Conservation (phyloP, 352 stramenopile genomes). For the Globisporangium abappressorium region DNA sequence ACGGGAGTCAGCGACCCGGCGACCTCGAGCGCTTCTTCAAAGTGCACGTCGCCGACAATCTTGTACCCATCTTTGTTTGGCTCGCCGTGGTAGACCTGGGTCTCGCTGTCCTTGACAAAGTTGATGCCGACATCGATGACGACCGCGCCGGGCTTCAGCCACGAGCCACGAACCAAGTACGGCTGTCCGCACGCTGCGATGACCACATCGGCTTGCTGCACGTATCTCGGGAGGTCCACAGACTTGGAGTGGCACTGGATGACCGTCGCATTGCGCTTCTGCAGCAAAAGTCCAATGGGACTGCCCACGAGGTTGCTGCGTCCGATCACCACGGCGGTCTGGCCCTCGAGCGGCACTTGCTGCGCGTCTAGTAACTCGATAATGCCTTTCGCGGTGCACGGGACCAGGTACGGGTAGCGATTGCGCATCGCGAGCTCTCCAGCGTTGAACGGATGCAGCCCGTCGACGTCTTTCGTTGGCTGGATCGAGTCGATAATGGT, state of each 20-base stretch:
- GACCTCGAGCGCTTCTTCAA: constrained; percentile 72
- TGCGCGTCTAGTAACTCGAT: constrained; percentile 93
- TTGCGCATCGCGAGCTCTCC: constrained; percentile 88
- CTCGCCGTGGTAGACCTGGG: constrained; percentile 44
- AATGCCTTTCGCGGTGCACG: constrained; percentile 98
- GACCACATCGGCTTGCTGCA: constrained; percentile 95
- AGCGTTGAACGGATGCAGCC: constrained; percentile 97
- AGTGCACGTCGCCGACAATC: constrained; percentile 97
- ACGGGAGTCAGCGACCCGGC: constrained; percentile 95
- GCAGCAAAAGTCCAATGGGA: constrained; percentile 94
- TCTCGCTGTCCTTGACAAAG: constrained; percentile 80
- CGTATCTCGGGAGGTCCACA: constrained; percentile 80
- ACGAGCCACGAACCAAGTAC: constrained; percentile 93
- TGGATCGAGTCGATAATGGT: constrained; percentile 92
- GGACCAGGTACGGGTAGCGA: constrained; percentile 87
- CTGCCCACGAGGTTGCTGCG: constrained; percentile 97
- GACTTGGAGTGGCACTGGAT: constrained; percentile 98
- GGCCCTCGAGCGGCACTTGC: constrained; percentile 88
- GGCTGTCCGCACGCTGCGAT: constrained; percentile 95
- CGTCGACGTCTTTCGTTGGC: constrained; percentile 98
- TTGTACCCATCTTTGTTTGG: constrained; percentile 89
- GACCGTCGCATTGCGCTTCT: constrained; percentile 96
- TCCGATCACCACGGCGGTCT: constrained; percentile 96
- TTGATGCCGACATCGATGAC: constrained; percentile 99
- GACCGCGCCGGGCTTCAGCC: constrained; percentile 96